Evolutionary conservation across 805 yeast genomes (phyloP).

Genomic region (Candida railenensis): DNA sequence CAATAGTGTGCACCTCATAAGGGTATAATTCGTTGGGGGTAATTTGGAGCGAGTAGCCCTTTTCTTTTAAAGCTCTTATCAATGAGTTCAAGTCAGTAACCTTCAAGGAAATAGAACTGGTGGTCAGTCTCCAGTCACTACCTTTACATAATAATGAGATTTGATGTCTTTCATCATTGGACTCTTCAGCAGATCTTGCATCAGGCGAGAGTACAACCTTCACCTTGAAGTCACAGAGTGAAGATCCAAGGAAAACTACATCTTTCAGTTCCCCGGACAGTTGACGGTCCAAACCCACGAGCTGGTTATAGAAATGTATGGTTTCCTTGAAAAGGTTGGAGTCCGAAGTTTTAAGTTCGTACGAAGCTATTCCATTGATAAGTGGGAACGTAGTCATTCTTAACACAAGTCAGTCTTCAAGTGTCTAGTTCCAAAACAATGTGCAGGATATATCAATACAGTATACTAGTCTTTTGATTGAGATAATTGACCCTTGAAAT

Average conservation of each 20-base stretch:
- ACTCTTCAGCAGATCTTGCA: slow-evolving; percentile 16
- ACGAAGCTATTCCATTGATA: slow-evolving; percentile 55
- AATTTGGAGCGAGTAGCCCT: slow-evolving; percentile 46
- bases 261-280: slow-evolving; percentile 14
- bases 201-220: slow-evolving; percentile 16
- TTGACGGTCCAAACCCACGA: slow-evolving; percentile 32
- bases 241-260: slow-evolving; percentile 20
- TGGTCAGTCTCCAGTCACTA: slow-evolving; percentile 51
- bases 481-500: too few species aligned
- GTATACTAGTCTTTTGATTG: too few species aligned
- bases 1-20: slow-evolving; percentile 70
- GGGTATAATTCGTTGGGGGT: slow-evolving; percentile 76
- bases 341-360: slow-evolving; percentile 53
- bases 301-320: slow-evolving; percentile 54
- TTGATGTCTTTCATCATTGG: slow-evolving; percentile 12
- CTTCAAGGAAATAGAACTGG: slow-evolving; percentile 46
- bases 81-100: slow-evolving; percentile 39
- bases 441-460: too few species aligned
- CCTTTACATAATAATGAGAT: slow-evolving; percentile 16
- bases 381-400: slow-evolving; percentile 3
- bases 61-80: slow-evolving; percentile 29
- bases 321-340: slow-evolving; percentile 44
- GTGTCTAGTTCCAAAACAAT: too few species aligned
- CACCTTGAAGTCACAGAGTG: slow-evolving; percentile 20
- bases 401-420: too few species aligned